These are phyloP conservation scores for Heritiera fomes DNA, from an alignment of 345 rosid species.

Conservation along the genomic window DNA sequence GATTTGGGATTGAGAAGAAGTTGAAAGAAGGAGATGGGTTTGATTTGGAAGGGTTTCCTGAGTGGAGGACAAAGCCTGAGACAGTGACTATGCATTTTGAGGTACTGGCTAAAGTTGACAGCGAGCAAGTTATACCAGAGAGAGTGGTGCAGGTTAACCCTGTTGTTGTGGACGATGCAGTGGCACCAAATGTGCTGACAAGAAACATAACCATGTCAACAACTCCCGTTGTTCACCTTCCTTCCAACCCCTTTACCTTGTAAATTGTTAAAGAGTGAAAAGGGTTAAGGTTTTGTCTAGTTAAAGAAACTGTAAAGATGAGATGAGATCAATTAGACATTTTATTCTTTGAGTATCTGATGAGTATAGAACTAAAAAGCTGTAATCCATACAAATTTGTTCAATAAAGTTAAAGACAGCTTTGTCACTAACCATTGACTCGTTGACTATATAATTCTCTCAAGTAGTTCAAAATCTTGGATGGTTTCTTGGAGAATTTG, in stretches of 20 bases:
- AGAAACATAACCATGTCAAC: conserved; percentile 63
- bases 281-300: neutral
- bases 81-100: conserved; percentile 74
- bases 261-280: conserved; percentile 24
- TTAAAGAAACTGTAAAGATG: conserved; percentile 21
- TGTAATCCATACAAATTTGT: neutral
- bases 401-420: neutral
- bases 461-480: neutral
- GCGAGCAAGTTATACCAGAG: conserved; percentile 69
- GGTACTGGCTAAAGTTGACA: conserved; percentile 87
- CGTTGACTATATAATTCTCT: neutral
- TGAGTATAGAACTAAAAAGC: neutral
- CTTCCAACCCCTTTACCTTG: conserved; percentile 61
- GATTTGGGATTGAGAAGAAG: conserved; percentile 85
- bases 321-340: neutral
- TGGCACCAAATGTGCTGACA: conserved; percentile 45
- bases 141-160: conserved; percentile 69
- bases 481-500: neutral
- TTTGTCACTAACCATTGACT: neutral
- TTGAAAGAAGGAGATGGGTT: conserved; percentile 51
- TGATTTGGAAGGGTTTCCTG: conserved; percentile 47
- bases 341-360: neutral
- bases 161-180: conserved; percentile 56
- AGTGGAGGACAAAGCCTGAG: conserved; percentile 90
- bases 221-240: conserved; percentile 59